Base-by-base conservation (phyloP, 768 basidiomycete species). In the Rhodocollybia butyracea region DNA sequence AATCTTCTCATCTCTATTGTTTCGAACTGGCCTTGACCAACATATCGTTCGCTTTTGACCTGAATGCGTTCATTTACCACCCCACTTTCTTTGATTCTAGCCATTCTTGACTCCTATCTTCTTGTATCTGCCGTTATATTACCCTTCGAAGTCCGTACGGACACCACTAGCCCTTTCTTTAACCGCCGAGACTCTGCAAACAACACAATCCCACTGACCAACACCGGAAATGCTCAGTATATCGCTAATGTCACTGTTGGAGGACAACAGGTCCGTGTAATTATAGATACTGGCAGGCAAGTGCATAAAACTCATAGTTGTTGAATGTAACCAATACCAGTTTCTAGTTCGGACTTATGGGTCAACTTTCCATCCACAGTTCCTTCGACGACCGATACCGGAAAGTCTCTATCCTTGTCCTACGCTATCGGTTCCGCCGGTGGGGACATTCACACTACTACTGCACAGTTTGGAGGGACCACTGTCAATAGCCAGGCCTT, bases 261-360 rank as follows among this genome's bases (percentile, higher is more conserved):
- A 15, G 86, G 86, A 17, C 69, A 69, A 21, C 63, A 70, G 3
- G 70, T 87, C 59, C 74, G 77, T 22, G 85, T 91, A 50, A 72
- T 89, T 61, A 68, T 91, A 51, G 89, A 91, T 65, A 90, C 88
- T 6, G 89, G 89, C 70, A 91, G 89, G 88, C 85, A 58, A 17
- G 70, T 57, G 5, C 42, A 19, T 13, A 19, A 21, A 8, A 40
- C 2, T 30, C 11, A 45, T 21, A 42, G 30, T 2, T 22, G 5
- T 26, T 24, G 30, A 12, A 7, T 48, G 3, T 15, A 24, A 30
- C n/a, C 34, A 15, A 32, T 47, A 26, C 7, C 17, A 15, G 22
- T 54, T 19, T 30, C 31, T 57, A 91, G 89, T 60, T 86, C 88
- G 36, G 89, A 91, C 66, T 68, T 91, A 34, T 91, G 89, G 89